Percentiles rank a stretch among this genome's conserved stretches.
Conservation (phyloP, 2,329 filamentous ascomycete species). For the Drechslera avenae region DNA sequence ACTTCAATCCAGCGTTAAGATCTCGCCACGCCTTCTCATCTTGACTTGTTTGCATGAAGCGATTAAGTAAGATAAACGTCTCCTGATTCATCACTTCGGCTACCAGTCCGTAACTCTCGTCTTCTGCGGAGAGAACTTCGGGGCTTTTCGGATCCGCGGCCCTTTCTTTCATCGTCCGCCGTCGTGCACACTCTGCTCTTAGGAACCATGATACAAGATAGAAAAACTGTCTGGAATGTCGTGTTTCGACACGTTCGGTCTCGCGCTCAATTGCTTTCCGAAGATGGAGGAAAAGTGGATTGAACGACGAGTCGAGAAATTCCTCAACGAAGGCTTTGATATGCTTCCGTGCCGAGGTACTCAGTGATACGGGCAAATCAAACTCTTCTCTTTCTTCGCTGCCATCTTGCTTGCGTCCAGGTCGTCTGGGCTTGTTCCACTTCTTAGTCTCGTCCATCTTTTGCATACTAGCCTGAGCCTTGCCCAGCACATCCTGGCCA, state of each 20-base stretch:
- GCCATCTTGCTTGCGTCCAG: conserved; percentile 48
- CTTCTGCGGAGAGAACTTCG: conserved; percentile 54
- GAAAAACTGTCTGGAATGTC: conserved; percentile 85
- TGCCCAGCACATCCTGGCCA: conserved; percentile 81
- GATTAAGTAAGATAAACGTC: conserved; percentile 87
- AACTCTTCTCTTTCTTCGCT: conserved; percentile 64
- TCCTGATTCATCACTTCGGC: conserved; percentile 92
- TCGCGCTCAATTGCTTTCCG: conserved; percentile 91
- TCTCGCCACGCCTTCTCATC: conserved; percentile 89
- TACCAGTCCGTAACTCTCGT: conserved; percentile 81
- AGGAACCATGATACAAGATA: conserved; percentile 94
- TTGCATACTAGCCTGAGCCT: conserved; percentile 72
- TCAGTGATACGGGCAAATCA: conserved; percentile 72
- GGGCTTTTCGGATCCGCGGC: conserved; percentile 54
- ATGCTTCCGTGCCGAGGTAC: conserved; percentile 73
- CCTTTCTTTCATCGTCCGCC: conserved; percentile 61
- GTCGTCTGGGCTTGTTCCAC: conserved; percentile 78
- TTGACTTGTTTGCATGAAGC: conserved; percentile 76
- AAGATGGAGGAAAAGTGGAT: conserved; percentile 80
- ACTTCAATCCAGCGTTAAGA: conserved; percentile 85
- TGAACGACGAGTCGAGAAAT: conserved; percentile 94
- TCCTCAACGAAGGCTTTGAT: conserved; percentile 86
- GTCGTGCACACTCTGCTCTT: conserved; percentile 77
- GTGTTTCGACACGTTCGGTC: conserved; percentile 76
- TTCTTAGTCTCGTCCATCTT: conserved; percentile 93